These are phyloP conservation scores for Wickerhamiella kazuoi DNA, from an alignment of 805 yeast genomes.

Conservation along the genomic window DNA sequence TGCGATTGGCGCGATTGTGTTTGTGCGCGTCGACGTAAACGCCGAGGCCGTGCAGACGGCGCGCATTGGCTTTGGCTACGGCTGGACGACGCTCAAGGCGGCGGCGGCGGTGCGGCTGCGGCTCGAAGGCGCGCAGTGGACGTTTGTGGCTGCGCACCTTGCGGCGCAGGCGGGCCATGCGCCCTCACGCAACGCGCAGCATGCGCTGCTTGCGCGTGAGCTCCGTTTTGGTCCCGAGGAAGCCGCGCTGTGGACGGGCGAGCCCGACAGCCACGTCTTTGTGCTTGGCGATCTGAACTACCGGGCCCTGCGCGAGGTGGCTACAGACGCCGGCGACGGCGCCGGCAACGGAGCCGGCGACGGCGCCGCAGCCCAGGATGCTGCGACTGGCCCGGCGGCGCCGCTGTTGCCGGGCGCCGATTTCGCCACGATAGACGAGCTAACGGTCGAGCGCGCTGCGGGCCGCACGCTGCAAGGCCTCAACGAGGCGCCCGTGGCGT, in stretches of 20 bases:
- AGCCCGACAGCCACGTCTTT: slow-evolving; percentile 42
- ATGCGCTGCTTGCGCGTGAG: slow-evolving; percentile 31
- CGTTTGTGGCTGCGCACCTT: slow-evolving; percentile 56
- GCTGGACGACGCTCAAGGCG: slow-evolving; percentile 55
- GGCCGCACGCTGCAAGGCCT: slow-evolving; percentile 43
- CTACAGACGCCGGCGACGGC: background rate
- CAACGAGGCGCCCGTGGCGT: slow-evolving; percentile 43
- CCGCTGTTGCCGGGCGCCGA: slow-evolving; percentile 7
- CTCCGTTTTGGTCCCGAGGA: slow-evolving; percentile 40
- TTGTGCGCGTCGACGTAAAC: slow-evolving; percentile 24
- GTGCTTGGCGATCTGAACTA: slow-evolving; percentile 78
- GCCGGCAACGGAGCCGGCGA: background rate
- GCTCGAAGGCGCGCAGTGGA: slow-evolving; percentile 25
- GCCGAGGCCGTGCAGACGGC: slow-evolving; percentile 8
- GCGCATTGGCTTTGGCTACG: slow-evolving; percentile 29
- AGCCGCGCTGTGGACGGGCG: slow-evolving; percentile 26
- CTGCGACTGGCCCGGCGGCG: background rate
- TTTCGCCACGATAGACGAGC: slow-evolving; percentile 31
- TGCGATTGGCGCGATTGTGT: slow-evolving; percentile 18
- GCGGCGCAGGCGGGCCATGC: slow-evolving; percentile 58
- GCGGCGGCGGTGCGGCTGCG: slow-evolving; percentile 44
- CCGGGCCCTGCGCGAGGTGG: slow-evolving; percentile 29
- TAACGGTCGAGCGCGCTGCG: slow-evolving; percentile 25
- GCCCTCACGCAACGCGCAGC: slow-evolving; percentile 36
- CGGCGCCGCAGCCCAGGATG: background rate